A percentile compares a stretch with the other conserved stretches of the same genome.
Evolutionary conservation across 2,329 filamentous ascomycete species (phyloP).

Genomic region (Tolypocladium pustulatum): DNA sequence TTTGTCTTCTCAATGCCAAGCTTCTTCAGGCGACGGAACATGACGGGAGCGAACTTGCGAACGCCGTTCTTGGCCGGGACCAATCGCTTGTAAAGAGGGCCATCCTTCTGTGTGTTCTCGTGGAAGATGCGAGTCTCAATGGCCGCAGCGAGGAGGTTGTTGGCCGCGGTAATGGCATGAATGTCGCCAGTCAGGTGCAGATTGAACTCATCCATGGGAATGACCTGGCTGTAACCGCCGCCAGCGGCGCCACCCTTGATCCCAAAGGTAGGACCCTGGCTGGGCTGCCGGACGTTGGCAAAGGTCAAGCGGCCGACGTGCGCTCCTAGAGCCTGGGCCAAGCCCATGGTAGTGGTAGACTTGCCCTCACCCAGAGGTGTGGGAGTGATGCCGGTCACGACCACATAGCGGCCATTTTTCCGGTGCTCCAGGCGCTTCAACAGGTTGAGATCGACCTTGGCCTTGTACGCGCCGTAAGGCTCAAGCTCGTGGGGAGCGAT

Average conservation of each 20-base stretch:
- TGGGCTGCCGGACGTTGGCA: conserved; percentile 94
- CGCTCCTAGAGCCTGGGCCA: conserved; percentile 84
- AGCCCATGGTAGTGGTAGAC: conserved; percentile 92
- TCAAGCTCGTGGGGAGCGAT: conserved; percentile 85
- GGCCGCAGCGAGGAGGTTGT: conserved; percentile 91
- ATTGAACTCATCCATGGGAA: conserved; percentile 99
- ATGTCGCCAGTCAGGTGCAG: conserved; percentile 96
- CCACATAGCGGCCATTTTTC: conserved; percentile 78
- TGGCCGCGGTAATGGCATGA: conserved; percentile 91
- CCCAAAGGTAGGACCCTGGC: conserved; percentile 94
- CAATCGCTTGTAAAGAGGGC: conserved; percentile 73
- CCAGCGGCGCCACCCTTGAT: conserved; percentile 98
- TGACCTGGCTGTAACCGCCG: conserved; percentile 97
- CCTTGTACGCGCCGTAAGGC: conserved; percentile 91
- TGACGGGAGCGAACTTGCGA: conserved; percentile 75
- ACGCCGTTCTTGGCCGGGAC: conserved; percentile 86
- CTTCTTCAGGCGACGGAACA: conserved; percentile 91
- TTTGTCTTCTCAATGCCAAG: conserved; percentile 92
- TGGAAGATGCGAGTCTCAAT: conserved; percentile 99
- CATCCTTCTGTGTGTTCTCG: conserved; percentile 89
- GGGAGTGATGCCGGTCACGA: conserved; percentile 92
- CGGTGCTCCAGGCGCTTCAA: conserved; percentile 80
- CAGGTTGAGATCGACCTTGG: conserved; percentile 78
- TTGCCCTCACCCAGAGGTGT: conserved; percentile 96
- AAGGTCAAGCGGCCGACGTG: conserved; percentile 83